Conservation (phyloP, 1,284 basidiomycete species). For the Ustilago tritici region DNA sequence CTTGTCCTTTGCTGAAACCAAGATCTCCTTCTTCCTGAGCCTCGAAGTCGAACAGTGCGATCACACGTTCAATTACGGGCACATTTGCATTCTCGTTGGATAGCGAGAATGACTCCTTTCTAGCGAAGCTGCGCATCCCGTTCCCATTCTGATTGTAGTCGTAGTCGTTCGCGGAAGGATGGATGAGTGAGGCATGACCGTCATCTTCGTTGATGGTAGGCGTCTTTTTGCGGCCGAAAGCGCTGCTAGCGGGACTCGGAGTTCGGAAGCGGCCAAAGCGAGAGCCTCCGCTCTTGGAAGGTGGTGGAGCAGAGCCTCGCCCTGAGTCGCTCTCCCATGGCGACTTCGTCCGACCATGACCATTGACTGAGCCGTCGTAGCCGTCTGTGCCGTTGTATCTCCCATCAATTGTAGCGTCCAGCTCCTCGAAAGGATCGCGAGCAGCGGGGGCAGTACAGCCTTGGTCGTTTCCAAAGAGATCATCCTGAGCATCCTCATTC, state of each 20-base stretch:
- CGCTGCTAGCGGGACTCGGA: conserved; percentile 32
- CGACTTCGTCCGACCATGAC: conserved; percentile 21
- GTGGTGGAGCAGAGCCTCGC: conserved; percentile 21
- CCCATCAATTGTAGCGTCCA: conserved; percentile 13
- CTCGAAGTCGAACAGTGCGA: conserved; percentile 65
- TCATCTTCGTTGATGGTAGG: conserved; percentile 41
- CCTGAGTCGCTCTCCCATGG: conserved; percentile 12
- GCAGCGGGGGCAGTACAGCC: not conserved
- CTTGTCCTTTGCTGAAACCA: conserved; percentile 62
- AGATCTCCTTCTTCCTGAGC: conserved; percentile 62
- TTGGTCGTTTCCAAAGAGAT: conserved; percentile 22
- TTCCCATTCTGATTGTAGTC: not conserved
- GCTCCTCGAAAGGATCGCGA: conserved; percentile 37
- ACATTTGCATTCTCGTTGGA: conserved; percentile 31
- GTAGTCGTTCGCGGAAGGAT: conserved; percentile 12
- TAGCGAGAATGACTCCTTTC: conserved; percentile 27
- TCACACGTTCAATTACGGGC: conserved; percentile 47
- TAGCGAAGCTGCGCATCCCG: not conserved
- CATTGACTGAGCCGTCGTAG: conserved; percentile 19
- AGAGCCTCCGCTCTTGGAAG: conserved; percentile 21
- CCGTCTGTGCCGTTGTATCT: conserved; percentile 14
- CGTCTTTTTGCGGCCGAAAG: conserved; percentile 39
- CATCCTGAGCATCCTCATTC: conserved; percentile 20
- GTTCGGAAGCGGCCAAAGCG: conserved; percentile 42
- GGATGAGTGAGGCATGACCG: conserved; percentile 18